Base-by-base conservation (phyloP, 116 monocot species). In the Zostera marina region DNA sequence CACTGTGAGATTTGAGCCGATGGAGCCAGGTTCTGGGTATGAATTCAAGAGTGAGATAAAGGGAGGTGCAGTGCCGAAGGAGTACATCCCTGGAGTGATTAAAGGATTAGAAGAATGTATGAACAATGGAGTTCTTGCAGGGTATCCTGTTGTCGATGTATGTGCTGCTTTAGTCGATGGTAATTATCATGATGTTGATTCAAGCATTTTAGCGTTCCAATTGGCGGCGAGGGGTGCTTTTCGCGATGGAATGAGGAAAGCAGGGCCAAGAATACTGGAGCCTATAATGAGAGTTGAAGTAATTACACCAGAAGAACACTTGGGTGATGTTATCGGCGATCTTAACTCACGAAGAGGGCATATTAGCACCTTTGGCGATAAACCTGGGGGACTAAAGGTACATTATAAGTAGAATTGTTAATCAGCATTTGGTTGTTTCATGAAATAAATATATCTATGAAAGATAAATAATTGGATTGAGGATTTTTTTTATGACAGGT, bases 281-380 rank as follows among this genome's bases (percentile, higher is more conserved):
- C 94, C 94, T 8, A 79, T 94, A n/a, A 94, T 94, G 94, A 85
- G 76, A 56, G 88, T 94, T 56, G 94, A 94, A 68, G 94, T 94
- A 0, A 73, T 94, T 22, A 94, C 88, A 0, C 94, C 94, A 7
- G 94, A 94, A 71, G 88, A 94, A 53, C 88, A 94, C 77, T 75
- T 94, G 77, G 94, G 94, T 46, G 94, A 94, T 79, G 94, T 94
- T 46, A 94, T 94, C 67, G 94, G 94, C 61, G 94, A 94, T 79
- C 59, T 94, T 63, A 94, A 81, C 77, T 88, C 88, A 19, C 81
- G 94, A 70, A 84, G 94, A 79, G 94, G 94, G 26, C 74, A 77
- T 22, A 85, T 94, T 52, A 82, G 82, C 60, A 85, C 25, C 69
- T 94, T 94, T 41, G 85, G 82, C 14, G 94, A 94, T 63, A 94